These are phyloP conservation scores for Shiraia bambusicola DNA, from an alignment of 2,329 filamentous ascomycete species.

Conservation along the genomic window DNA sequence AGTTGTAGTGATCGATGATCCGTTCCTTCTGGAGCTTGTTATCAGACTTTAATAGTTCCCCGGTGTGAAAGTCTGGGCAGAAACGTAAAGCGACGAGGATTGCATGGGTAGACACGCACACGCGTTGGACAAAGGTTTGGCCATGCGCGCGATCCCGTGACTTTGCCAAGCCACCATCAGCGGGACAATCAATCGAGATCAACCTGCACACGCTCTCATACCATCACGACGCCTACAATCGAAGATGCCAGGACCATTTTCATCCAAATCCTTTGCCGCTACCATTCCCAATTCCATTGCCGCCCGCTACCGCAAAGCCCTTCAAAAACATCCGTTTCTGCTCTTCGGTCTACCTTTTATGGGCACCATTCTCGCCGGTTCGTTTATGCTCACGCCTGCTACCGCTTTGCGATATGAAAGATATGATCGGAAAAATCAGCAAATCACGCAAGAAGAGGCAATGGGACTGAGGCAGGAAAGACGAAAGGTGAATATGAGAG, in stretches of 20 bases:
- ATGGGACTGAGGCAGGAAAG: conserved; percentile 73
- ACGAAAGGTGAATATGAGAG: conserved; percentile 75
- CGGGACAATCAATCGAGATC: conserved; percentile 6
- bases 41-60: too few species aligned
- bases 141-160: conserved; percentile 27
- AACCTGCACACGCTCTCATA: background rate
- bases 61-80: too few species aligned
- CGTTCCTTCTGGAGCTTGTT: too few species aligned
- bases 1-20: too few species aligned
- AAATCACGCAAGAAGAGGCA: conserved; percentile 82
- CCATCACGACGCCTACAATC: background rate
- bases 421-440: conserved; percentile 84
- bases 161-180: conserved; percentile 17
- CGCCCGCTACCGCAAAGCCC: conserved; percentile 71
- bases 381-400: conserved; percentile 91
- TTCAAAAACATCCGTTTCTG: conserved; percentile 81
- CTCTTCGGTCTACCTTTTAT: conserved; percentile 95
- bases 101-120: conserved; percentile 9
- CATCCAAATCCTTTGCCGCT: conserved; percentile 58
- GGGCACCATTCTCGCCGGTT: conserved; percentile 82
- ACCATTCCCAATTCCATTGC: conserved; percentile 65
- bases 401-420: conserved; percentile 92
- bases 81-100: too few species aligned
- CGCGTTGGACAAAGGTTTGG: conserved; percentile 11
- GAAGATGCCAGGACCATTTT: conserved; percentile 60